These are phyloP conservation scores for Trichosporon faecale DNA, from an alignment of 1,284 basidiomycete genomes.

Conservation along the genomic window DNA sequence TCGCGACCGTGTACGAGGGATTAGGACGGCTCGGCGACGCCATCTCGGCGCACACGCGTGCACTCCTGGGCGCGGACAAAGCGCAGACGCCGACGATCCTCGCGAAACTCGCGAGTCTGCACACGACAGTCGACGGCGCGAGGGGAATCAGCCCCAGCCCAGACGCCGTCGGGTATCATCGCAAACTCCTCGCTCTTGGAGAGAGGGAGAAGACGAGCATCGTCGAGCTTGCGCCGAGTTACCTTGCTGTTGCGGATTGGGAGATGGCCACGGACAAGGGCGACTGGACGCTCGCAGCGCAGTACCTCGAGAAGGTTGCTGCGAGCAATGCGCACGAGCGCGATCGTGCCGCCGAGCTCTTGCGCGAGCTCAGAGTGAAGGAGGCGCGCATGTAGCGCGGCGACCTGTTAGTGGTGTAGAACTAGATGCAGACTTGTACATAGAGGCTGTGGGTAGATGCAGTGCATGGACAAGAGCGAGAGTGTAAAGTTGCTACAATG, in stretches of 20 bases:
- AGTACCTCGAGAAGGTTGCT: constrained; percentile 67
- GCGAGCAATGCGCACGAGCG: constrained; percentile 55
- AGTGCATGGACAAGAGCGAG: constrained; percentile 3
- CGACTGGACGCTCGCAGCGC: constrained; percentile 45
- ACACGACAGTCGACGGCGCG: constrained; percentile 46
- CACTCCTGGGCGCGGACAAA: constrained; percentile 76
- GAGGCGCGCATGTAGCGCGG: constrained; percentile 32
- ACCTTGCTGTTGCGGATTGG: constrained; percentile 73
- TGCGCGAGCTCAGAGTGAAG: constrained; percentile 37
- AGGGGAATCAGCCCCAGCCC: constrained; percentile 5
- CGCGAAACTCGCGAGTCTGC: constrained; percentile 68
- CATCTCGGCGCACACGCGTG: constrained; percentile 81
- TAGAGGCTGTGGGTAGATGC: neutral
- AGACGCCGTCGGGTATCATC: constrained; percentile 37
- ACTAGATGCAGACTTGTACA: neutral
- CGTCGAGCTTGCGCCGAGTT: constrained; percentile 72
- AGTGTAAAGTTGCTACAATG: neutral
- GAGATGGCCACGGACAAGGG: constrained; percentile 54
- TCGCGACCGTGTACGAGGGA: constrained; percentile 90
- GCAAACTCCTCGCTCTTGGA: constrained; percentile 67
- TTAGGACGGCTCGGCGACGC: constrained; percentile 76
- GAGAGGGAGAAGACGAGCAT: constrained; percentile 61
- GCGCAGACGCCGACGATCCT: constrained; percentile 71
- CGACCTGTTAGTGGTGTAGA: neutral
- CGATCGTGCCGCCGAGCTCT: constrained; percentile 41